Base-by-base conservation (phyloP, 805 yeast species). In the Cyberlindnera japonica region DNA sequence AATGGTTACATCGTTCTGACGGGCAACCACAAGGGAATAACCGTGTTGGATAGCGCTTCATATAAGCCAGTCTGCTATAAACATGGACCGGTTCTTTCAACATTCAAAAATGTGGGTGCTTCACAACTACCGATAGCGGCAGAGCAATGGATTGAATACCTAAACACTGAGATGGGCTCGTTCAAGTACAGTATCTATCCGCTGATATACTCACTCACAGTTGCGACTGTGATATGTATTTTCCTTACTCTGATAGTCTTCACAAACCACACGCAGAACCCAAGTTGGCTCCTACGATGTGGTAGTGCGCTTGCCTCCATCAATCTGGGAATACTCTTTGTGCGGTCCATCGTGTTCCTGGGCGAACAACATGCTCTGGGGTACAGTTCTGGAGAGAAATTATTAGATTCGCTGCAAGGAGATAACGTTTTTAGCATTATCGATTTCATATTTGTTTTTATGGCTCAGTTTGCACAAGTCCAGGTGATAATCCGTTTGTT, bases 401-500 rank as follows among this genome's bases (percentile, higher is more conserved):
- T 81, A 17, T 49, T 79, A 11, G 64, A 65, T 28, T 58, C 61
- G 3, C 55, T 83, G n/a, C 68, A 74, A 38, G 42, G 53, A 3
- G 67, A 71, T 33, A 50, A 64, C 3, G 69, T 68, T 10, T 71
- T 82, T 50, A 75, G 75, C 37, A 65, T 75, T 3, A 62, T 83
- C 12, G 86, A 80, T 54, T 67, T 82, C 35, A 54, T 83, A 2
- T 74, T 77, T 13, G 77, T 77, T 7, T 55, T 80, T 11, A 50
- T 82, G 6, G 65, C 82, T 19, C 83, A 80, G 51, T 61, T 83
- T 22, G 74, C 82, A 37, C 90, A 84, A 57, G 86, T 83, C 1
- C 86, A 81, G 52, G 78, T 83, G 24, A 68, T 81, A 5, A 80
- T 79, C 74, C 66, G 88, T 39, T 58, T 83, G 21, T 83, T 83